These are phyloP conservation scores for Lenzites betulinus DNA, from an alignment of 768 basidiomycete genomes.

Conservation along the genomic window DNA sequence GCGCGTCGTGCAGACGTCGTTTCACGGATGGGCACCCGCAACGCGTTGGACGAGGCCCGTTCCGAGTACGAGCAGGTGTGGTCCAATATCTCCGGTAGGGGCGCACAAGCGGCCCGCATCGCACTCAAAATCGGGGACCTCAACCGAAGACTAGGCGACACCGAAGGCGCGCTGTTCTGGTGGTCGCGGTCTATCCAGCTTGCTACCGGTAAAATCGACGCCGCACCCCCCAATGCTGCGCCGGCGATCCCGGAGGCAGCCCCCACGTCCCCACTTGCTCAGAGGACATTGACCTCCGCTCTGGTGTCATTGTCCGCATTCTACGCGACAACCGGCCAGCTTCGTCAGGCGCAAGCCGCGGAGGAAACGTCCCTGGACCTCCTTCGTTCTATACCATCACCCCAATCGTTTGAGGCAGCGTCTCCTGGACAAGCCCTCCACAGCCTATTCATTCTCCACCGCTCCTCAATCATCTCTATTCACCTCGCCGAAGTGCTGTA, in stretches of 20 bases:
- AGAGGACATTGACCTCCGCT: constrained; percentile 60
- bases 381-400: constrained; percentile 54
- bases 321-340: constrained; percentile 60
- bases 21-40: constrained; percentile 59
- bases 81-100: constrained; percentile 43
- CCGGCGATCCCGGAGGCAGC: constrained; percentile 38
- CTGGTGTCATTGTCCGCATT: constrained; percentile 73
- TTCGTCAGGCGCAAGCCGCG: constrained; percentile 54
- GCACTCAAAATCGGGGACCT: constrained; percentile 73
- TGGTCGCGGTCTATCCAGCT: constrained; percentile 63
- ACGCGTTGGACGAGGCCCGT: constrained; percentile 55
- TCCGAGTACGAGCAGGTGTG: constrained; percentile 61
- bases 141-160: constrained; percentile 53
- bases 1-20: constrained; percentile 55
- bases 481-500: constrained; percentile 75
- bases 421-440: constrained; percentile 66
- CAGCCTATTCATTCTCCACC: constrained; percentile 65
- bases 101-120: constrained; percentile 50
- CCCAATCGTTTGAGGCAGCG: constrained; percentile 43
- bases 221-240: constrained; percentile 18
- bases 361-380: constrained; percentile 59
- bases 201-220: constrained; percentile 34
- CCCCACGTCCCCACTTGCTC: constrained; percentile 62
- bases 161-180: constrained; percentile 61
- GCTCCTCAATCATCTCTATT: constrained; percentile 69